These are phyloP conservation scores for Dicorynia guianensis DNA, from an alignment of 306 rosid genomes.

Conservation along the genomic window DNA sequence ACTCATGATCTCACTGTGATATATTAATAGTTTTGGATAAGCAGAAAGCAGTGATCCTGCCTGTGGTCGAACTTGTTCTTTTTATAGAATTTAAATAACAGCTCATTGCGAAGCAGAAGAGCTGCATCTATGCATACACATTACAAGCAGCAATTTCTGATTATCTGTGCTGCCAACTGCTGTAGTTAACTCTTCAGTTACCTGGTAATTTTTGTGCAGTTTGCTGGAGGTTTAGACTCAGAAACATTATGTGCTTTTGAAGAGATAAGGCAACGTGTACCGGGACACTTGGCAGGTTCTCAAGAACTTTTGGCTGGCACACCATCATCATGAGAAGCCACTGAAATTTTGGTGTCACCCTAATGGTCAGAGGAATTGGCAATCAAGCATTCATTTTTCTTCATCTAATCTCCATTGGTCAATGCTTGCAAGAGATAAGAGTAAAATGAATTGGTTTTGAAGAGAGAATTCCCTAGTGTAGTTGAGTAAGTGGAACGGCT, in stretches of 20 bases:
- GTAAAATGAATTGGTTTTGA: conserved; percentile 33
- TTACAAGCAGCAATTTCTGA: background rate
- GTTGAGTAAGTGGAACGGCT: conserved; percentile 34
- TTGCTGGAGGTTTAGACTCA: conserved; percentile 92
- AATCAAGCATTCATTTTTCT: conserved; percentile 43
- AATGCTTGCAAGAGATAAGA: conserved; percentile 11
- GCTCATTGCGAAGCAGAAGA: background rate
- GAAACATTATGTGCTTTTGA: conserved; percentile 85
- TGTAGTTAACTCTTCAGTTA: conserved; percentile 11
- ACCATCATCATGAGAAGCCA: conserved; percentile 58
- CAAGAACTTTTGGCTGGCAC: conserved; percentile 67
- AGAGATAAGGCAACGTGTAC: conserved; percentile 81
- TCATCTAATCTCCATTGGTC: conserved; percentile 31
- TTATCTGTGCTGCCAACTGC: background rate
- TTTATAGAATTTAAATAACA: background rate
- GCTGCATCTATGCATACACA: background rate
- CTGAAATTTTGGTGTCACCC: conserved; percentile 23
- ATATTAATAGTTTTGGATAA: background rate
- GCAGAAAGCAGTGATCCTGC: background rate
- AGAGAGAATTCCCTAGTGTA: conserved; percentile 30
- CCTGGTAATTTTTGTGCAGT: conserved; percentile 56
- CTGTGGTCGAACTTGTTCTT: background rate
- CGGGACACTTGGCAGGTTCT: conserved; percentile 60
- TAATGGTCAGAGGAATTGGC: conserved; percentile 37
- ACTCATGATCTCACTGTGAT: background rate